Conservation (phyloP, 2,329 filamentous ascomycete species). For the Ascochyta fabae region DNA sequence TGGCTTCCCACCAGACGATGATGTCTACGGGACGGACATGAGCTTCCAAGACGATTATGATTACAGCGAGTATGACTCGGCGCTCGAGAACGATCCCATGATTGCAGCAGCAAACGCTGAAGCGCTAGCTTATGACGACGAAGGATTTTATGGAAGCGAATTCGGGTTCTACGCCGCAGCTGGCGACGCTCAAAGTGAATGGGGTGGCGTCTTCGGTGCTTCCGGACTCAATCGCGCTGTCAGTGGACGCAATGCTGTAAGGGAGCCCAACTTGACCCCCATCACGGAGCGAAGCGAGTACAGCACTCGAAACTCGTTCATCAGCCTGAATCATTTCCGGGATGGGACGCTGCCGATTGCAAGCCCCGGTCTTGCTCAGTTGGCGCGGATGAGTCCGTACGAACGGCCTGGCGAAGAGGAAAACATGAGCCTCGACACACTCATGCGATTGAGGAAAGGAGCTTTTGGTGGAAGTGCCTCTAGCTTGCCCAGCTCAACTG, state of each 20-base stretch:
- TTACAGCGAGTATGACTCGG: constrained; percentile 62
- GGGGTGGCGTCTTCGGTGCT: constrained; percentile 89
- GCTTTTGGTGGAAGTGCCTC: constrained; percentile 84
- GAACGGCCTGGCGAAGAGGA: constrained; percentile 62
- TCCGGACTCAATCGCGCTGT: constrained; percentile 70
- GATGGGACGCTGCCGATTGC: constrained; percentile 61
- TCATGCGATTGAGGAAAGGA: constrained; percentile 74
- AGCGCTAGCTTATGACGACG: constrained; percentile 87
- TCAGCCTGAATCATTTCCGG: constrained; percentile 68
- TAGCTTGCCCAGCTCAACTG: constrained; percentile 64
- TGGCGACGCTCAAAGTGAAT: constrained; percentile 66
- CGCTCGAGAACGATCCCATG: constrained; percentile 75
- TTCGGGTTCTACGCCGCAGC: constrained; percentile 89
- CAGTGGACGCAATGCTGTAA: constrained; percentile 68
- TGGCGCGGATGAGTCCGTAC: constrained; percentile 66
- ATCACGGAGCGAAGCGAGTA: constrained; percentile 97
- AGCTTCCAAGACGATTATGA: constrained; percentile 57
- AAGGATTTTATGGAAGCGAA: constrained; percentile 94
- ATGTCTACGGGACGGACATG: constrained; percentile 44
- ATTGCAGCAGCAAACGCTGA: constrained; percentile 96
- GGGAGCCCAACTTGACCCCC: constrained; percentile 91
- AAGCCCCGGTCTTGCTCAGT: constrained; percentile 73
- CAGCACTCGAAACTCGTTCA: constrained; percentile 90
- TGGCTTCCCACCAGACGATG: constrained; percentile 44
- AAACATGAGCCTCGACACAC: constrained; percentile 74